Base-by-base conservation (phyloP, 306 rosid species). In the Vicia villosa region DNA sequence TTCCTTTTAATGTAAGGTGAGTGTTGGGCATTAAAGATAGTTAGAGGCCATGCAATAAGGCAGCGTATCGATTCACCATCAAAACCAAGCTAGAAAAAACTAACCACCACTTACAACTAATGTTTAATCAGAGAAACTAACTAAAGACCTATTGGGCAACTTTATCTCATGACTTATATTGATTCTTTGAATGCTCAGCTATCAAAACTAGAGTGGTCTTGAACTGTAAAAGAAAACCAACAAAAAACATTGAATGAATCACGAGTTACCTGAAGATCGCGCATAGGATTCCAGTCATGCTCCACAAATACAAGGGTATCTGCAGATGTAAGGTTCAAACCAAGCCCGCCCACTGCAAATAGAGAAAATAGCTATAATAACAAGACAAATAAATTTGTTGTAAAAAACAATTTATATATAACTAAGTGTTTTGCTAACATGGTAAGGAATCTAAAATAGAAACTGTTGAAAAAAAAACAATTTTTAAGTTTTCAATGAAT, bases 201-300 rank as follows among this genome's bases (percentile, higher is more conserved):
- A 21, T 57, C 26, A 77, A 73, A 52, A 60, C 38, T 37, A 20
- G 62, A 20, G 34, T 14, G 65, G 58, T 38, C 54, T 41, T 20
- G 36, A 59, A 20, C 24, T 19, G 24, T 52, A 54, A 47, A 54
- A 26, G 13, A 70, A 70, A 61, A 70, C 57, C 40, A 37, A 64
- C 45, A 80, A 20, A 66, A 61, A 67, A 47, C 58, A 49, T 16
- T 22, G 56, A 51, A 71, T 65, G 51, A 49, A 72, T 62, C 30
- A 63, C 42, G 38, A 74, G 73, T 70, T 72, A 93, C 98, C 96
- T 90, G 98, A 80, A 76, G 97, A 80, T 94, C 98, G 14, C 98
- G 96, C 97, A 90, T 90, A 26, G 97, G 98, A 82, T 94, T 94
- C 98, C 98, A 94, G 71, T 94, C 98, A 57, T 94, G 98, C 88